Evolutionary conservation across 2,329 filamentous ascomycete species (phyloP).

Genomic region (Pseudogymnoascus sp.): DNA sequence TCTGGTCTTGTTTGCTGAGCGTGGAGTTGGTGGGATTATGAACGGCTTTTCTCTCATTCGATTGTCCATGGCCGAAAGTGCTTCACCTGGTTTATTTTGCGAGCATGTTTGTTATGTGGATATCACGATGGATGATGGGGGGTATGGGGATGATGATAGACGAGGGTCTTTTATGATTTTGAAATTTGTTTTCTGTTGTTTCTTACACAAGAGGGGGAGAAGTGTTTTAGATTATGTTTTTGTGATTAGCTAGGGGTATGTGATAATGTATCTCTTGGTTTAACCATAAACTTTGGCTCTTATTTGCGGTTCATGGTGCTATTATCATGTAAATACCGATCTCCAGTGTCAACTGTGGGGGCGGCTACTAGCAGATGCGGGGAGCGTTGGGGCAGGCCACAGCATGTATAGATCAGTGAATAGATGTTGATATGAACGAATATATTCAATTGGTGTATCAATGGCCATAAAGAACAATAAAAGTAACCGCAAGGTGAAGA

Average conservation of each 20-base stretch:
- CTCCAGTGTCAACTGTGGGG: conserved; percentile 3
- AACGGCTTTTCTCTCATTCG: conserved; percentile 33
- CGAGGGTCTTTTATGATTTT: not conserved
- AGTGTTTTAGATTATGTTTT: conserved; percentile 1
- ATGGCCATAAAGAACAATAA: not conserved
- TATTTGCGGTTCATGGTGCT: not conserved
- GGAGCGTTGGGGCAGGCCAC: not conserved
- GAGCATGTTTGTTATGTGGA: conserved; percentile 24
- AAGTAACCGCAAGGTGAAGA: not conserved
- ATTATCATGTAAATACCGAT: not conserved
- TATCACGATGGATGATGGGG: conserved; percentile 16
- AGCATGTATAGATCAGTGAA: not conserved
- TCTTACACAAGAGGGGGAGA: not conserved
- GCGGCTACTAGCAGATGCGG: not conserved
- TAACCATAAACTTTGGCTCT: not conserved
- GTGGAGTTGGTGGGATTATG: conserved; percentile 39
- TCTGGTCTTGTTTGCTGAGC: conserved; percentile 36
- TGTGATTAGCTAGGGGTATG: conserved; percentile 8
- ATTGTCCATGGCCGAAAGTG: conserved; percentile 42
- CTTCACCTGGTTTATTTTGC: conserved; percentile 26
- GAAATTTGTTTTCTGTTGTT: not conserved
- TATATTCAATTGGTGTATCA: not conserved
- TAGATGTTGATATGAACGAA: not conserved
- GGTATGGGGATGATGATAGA: conserved; percentile 8
- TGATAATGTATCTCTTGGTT: conserved; percentile 1